Evolutionary conservation across 306 rosid species (phyloP).

Genomic region (Gastrolobium villosum): DNA sequence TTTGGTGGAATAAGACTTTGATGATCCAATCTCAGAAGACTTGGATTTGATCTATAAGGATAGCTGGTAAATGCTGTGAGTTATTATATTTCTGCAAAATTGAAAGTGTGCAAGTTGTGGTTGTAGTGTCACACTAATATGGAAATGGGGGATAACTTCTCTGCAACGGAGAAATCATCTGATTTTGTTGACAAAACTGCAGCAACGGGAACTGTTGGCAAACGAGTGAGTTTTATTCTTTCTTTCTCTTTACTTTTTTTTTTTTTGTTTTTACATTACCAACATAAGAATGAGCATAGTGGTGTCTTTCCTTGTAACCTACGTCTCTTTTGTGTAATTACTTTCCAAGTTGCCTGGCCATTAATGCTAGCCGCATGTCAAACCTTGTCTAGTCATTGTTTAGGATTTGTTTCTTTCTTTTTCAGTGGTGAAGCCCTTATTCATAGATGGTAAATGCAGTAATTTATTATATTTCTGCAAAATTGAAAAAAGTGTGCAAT

Average conservation of each 20-base stretch:
- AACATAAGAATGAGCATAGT: background rate
- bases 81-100: background rate
- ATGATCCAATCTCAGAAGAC: background rate
- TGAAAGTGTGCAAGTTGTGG: conserved; percentile 21
- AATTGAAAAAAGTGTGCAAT: background rate
- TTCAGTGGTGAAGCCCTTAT: background rate
- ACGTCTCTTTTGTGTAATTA: conserved; percentile 8
- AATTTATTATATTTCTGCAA: background rate
- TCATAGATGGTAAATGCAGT: background rate
- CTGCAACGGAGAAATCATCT: background rate
- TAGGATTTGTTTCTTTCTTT: background rate
- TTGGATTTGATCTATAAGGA: background rate
- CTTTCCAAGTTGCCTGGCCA: conserved; percentile 14
- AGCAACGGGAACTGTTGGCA: background rate
- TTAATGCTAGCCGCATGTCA: background rate
- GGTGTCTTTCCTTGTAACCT: background rate
- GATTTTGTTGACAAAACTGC: background rate
- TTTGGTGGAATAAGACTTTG: conserved; percentile 9
- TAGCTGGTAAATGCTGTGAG: background rate
- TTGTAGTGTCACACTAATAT: background rate
- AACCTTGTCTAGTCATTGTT: background rate
- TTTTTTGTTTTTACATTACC: background rate
- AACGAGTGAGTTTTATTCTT: conserved; percentile 19
- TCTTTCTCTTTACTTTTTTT: conserved; percentile 4
- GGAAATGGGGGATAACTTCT: background rate